Evolutionary conservation across 1,139 yeast species (phyloP).

Genomic region (Hemisphaericaspora xylofermentans): DNA sequence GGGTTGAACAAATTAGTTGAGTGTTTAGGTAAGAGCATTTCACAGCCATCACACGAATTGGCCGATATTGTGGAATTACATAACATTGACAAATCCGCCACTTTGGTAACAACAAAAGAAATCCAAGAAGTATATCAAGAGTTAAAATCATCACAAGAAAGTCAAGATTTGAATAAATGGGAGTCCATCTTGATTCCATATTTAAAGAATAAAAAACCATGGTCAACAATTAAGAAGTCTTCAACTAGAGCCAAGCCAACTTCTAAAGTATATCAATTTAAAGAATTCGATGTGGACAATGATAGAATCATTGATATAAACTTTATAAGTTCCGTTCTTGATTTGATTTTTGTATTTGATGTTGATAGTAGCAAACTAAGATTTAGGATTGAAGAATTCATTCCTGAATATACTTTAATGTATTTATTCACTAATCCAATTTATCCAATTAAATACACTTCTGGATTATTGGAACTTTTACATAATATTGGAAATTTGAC

Average conservation of each 20-base stretch:
- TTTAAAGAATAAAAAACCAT: slow-evolving; percentile 28
- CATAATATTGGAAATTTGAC: slow-evolving; percentile 45
- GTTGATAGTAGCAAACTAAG: slow-evolving; percentile 18
- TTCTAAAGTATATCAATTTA: slow-evolving; percentile 22
- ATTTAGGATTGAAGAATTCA: slow-evolving; percentile 24
- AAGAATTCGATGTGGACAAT: slow-evolving; percentile 58
- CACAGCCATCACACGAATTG: slow-evolving; percentile 14
- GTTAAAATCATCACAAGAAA: slow-evolving; percentile 20
- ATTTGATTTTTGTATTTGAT: slow-evolving; percentile 34
- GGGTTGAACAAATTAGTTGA: slow-evolving; percentile 74
- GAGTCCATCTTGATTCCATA: slow-evolving; percentile 35
- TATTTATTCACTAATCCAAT: slow-evolving; percentile 85
- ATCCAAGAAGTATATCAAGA: slow-evolving; percentile 23
- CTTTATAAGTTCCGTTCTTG: slow-evolving; percentile 52
- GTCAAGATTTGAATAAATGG: slow-evolving; percentile 26
- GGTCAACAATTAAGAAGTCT: slow-evolving; percentile 23
- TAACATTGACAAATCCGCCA: slow-evolving; percentile 24
- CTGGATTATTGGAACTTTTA: slow-evolving; percentile 54
- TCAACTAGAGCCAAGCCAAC: slow-evolving; percentile 5
- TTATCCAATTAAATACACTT: slow-evolving; percentile 62
- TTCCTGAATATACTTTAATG: slow-evolving; percentile 63
- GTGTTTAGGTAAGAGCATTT: slow-evolving; percentile 67
- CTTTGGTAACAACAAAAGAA: slow-evolving; percentile 19
- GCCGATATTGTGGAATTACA: slow-evolving; percentile 31
- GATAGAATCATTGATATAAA: slow-evolving; percentile 68